Evolutionary conservation across 352 stramenopile species (phyloP), one percentile per base, ranked within the genome.

Genomic region (Phytophthora aleatoria): DNA sequence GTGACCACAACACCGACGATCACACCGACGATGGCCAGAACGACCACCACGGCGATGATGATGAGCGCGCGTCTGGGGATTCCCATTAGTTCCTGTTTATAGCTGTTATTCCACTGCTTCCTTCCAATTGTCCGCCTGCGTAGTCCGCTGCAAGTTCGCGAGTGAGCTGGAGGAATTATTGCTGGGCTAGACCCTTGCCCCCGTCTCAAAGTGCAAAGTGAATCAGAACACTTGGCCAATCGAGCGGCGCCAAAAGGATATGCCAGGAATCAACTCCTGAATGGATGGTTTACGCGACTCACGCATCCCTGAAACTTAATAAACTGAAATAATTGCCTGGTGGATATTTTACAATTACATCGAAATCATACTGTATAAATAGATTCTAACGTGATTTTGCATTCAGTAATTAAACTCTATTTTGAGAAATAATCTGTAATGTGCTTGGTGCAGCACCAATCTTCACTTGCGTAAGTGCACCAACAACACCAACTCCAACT

Each of bases 1-100:
- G 49, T 66, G 31, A 77, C 66, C 54, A 87, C 63, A 11, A 85
- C 56, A 20, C 59, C 78, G n/a, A 87, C 55, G 54, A 80, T 71
- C n/a, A 80, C 78, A 55, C 76, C 78, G 43, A 85, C 53, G 26
- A 80, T 57, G 12, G 78, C 78, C 3, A 85, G 64, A 51, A 79
- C 68, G 13, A 86, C 61, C 62, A 86, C 62, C 39, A 77, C 72
- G 50, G 49, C 74, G 44, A 79, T 61, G 41, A 83, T 64, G 28
- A 76, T 64, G 12, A 79, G 35, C 33, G 73, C 67, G 45, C 59
- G 71, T 33, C 59, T 54, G 5, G 49, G 52, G 16, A 65, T 67
- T 15, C 57, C 54, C 36, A 72, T 73, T 41, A 41, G 5, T 41
- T 41, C 35, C 12, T 41, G 35, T 16, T 5, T 41, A 41, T 41